Evolutionary conservation across 2,329 filamentous ascomycete species (phyloP).

Genomic region (Xylariaceae sp.): DNA sequence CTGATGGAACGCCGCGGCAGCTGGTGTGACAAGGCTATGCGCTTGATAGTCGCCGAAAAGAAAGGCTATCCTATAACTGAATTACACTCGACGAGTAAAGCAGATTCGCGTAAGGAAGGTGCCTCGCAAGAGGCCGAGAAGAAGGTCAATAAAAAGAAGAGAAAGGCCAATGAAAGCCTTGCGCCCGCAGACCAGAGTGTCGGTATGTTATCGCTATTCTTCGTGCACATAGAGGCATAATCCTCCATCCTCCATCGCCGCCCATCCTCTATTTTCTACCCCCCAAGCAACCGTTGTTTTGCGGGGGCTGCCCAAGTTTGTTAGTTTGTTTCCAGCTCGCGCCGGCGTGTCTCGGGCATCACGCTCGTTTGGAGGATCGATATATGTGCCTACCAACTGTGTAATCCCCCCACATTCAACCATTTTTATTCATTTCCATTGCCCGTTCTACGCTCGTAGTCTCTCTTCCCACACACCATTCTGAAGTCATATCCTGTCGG

Average conservation of each 20-base stretch:
- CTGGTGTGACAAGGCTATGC: slow-evolving; percentile 67
- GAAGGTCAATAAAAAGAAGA: slow-evolving; percentile 69
- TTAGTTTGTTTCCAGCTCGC: neutral
- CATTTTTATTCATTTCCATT: neutral
- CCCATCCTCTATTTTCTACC: neutral
- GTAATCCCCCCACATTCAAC: neutral
- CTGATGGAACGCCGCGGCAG: slow-evolving; percentile 62
- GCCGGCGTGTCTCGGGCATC: slow-evolving; percentile 2
- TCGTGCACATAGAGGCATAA: neutral
- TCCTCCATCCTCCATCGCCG: neutral
- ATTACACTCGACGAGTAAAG: slow-evolving; percentile 42
- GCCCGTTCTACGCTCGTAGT: neutral
- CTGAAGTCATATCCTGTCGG: neutral
- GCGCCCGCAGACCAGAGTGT: slow-evolving; percentile 47
- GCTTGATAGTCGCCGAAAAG: slow-evolving; percentile 59
- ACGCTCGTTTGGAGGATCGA: neutral
- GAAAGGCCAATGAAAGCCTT: slow-evolving; percentile 61
- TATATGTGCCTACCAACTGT: neutral
- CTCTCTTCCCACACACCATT: neutral
- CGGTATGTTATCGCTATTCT: slow-evolving; percentile 22
- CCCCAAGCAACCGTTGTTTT: neutral
- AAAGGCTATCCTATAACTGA: slow-evolving; percentile 55
- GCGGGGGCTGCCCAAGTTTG: neutral
- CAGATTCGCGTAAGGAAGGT: slow-evolving; percentile 39
- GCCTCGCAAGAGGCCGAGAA: slow-evolving; percentile 41